Base-by-base conservation (phyloP, 1,284 basidiomycete species). In the Austroboletus rostrupii region DNA sequence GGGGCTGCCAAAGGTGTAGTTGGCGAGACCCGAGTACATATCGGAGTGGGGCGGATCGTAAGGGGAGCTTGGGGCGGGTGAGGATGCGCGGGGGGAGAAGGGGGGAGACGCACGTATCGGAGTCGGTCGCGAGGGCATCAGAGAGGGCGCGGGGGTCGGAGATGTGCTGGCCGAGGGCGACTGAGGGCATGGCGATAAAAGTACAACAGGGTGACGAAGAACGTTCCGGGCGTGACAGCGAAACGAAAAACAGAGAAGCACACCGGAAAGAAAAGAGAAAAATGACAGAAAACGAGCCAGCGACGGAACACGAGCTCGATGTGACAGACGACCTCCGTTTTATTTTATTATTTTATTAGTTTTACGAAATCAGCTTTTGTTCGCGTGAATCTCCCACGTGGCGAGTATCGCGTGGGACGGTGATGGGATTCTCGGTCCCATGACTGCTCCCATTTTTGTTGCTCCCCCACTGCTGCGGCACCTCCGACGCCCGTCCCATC, bases 121-220 rank as follows among this genome's bases (percentile, higher is more conserved):
- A 1, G 40, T 40, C 23, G 32, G 21, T 10, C 13, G 49, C 56
- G 50, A 69, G 60, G 45, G 67, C 61, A 12, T 68, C 65, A 29
- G 65, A 62, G 36, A 66, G 59, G 6, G 53, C 31, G 39, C 64
- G 66, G 0, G 64, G 65, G 55, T 66, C 66, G n/a, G 54, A 52
- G 52, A 66, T 66, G 47, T 53, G 68, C 40, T 56, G 57, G 11
- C 68, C 65, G 49, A 66, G 43, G 21, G 50, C 29, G 29, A 17
- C 17, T 8, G 39, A n/a, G 26, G 16, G 37, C 60, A 59, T 59
- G 50, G 26, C 40, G 58, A 55, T 20, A 12, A 45, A 56, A 52
- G 43, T 56, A 56, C 49, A 53, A 54, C 39, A 39, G 38, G 33
- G 35, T 43, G 38, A 48, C 43, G 31, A 48, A 38, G 23, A 32